Conservation (phyloP, 164 flowering plant genomes). For the Cinnamomum chago region DNA sequence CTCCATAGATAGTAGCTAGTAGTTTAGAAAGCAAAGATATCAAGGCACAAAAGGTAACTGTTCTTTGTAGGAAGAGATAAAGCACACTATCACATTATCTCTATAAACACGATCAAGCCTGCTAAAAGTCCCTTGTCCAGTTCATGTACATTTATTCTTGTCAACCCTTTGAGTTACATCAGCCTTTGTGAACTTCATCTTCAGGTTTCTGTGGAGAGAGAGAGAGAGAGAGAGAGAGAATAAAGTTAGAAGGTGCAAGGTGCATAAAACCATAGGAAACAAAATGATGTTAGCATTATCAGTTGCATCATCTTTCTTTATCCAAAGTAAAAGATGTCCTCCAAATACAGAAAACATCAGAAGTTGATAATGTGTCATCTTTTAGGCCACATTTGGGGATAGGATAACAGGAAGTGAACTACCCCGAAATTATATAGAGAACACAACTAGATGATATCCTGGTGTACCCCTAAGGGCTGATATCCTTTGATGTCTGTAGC, state of each 20-base stretch:
- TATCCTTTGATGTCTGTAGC: not conserved
- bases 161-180: not conserved
- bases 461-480: no score
- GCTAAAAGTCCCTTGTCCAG: not conserved
- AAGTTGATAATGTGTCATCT: not conserved
- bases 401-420: not conserved
- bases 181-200: slow-evolving; percentile 6
- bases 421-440: not conserved
- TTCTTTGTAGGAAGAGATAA: not conserved
- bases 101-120: not conserved
- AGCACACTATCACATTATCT: not conserved
- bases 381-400: not conserved
- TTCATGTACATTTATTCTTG: not conserved
- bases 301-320: not conserved
- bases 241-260: not conserved
- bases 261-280: not conserved
- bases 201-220: slow-evolving; percentile 3
- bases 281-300: not conserved
- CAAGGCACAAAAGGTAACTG: not conserved
- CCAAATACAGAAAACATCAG: not conserved
- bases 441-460: no score
- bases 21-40: not conserved
- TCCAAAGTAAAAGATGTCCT: not conserved
- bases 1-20: not conserved
- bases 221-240: not conserved